Percentiles rank a stretch among this genome's conserved stretches.
Evolutionary conservation across 2,329 filamentous ascomycete genomes (phyloP).

Genomic region (Colletotrichum sp.): DNA sequence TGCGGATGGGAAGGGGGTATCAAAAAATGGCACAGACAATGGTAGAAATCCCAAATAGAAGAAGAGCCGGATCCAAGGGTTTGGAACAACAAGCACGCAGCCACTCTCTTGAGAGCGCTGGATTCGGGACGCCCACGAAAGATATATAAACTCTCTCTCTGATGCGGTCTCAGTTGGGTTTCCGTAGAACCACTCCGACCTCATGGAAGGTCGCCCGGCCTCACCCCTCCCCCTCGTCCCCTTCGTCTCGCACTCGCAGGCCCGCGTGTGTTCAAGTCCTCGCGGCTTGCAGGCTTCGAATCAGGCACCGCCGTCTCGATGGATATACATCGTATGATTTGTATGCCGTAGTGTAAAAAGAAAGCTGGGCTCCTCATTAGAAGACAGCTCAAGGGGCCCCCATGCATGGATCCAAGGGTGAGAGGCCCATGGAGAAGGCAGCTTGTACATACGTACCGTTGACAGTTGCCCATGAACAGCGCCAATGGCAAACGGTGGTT

Average conservation of each 20-base stretch:
- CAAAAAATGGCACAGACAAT: not conserved
- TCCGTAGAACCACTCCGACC: not conserved
- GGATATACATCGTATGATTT: slow-evolving; percentile 19
- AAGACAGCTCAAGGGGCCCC: not conserved
- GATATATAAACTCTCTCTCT: slow-evolving; percentile 1
- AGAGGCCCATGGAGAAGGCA: not conserved
- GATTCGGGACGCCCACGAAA: not conserved
- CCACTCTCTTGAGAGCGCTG: not conserved
- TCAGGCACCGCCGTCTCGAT: slow-evolving; percentile 8
- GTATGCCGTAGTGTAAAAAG: slow-evolving; percentile 6
- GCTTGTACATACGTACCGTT: not conserved
- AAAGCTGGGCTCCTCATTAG: slow-evolving; percentile 10
- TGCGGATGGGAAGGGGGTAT: not conserved
- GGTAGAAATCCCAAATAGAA: not conserved
- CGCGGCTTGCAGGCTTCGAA: not conserved
- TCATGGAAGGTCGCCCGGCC: not conserved
- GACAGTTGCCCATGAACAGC: not conserved
- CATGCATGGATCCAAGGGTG: slow-evolving; percentile 4
- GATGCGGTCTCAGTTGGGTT: not conserved
- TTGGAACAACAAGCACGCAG: not conserved
- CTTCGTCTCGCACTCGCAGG: not conserved
- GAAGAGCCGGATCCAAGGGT: not conserved
- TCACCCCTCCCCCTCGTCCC: slow-evolving; percentile 3
- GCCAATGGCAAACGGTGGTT: not conserved
- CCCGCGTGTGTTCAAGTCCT: not conserved